Base-by-base conservation (phyloP, 345 rosid species). In the Brassica carinata region DNA sequence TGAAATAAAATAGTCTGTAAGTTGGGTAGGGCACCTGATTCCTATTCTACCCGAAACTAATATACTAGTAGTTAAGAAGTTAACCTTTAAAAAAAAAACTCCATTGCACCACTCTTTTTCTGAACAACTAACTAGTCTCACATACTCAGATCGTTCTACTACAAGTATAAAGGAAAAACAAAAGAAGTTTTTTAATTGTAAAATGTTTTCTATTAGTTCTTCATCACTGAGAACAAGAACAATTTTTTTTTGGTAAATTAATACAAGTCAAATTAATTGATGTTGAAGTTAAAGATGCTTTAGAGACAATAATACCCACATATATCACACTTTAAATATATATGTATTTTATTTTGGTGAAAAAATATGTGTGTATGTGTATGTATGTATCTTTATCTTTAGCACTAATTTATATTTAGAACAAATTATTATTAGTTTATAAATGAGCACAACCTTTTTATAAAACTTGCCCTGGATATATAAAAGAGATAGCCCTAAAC, bases 11-110 rank as follows among this genome's bases (percentile, higher is more conserved):
- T 34, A 27, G 7, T 73, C 10, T 34, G 27, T 15, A 71, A 43
- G 43, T 66, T 76, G 58, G 73, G 80, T 57, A 64, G 59, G 74
- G 81, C 77, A 76, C 84, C 84, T 81, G 81, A 81, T 81, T 65
- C 84, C 33, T 34, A 71, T 76, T 81, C 77, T 81, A 23, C 57
- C 15, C 76, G 69, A 26, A 71, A 75, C 48, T 43, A 43, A 23
- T 23, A 43, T 43, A 34, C 38, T 34, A 34, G 38, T 34, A 43
- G 51, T 10, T 43, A 9, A 43, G 38, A 43, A 58, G 29, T 71
- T 30, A 30, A 59, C 77, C 76, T 36, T 38, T 36, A 33, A 33
- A 33, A 23, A 23, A 23, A 5, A 4, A 33, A 33, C 36, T 23
- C 26, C 26, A 23, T 23, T 23, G 26, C 26, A 23, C 26, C 26